Base-by-base conservation (phyloP, 1,139 yeast species). In the Hemisphaericaspora xylanilytica region DNA sequence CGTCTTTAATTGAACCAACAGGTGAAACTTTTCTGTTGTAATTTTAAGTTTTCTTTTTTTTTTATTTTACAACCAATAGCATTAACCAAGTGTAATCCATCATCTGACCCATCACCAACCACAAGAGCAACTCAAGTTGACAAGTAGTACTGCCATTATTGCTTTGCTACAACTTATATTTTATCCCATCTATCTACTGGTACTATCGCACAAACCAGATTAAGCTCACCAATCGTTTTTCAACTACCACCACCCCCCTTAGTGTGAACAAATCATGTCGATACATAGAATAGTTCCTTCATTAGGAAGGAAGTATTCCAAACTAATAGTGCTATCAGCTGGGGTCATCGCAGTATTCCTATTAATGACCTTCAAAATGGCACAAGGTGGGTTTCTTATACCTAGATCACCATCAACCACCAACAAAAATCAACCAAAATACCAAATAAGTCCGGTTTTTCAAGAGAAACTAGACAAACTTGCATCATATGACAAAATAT, bases 401-500 rank as follows among this genome's bases (percentile, higher is more conserved):
- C 11, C 31, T 3, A 3, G 3, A 27, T 13, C 12, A 28, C 8
- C 21, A 5, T 28, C 20, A 8, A 16, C 31, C 15, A 5, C 9
- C 6, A 28, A 10, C 2, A 15, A 28, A 7, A 18, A 28, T 28
- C 11, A 3, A 28, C 31, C 31, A 28, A 18, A 22, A 8, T 21
- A 36, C n/a, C 25, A 28, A 32, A 25, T 28, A 10, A 15, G 13
- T 11, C 21, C 30, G 2, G 32, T 32, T 11, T 5, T 28, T n/a
- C 16, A 26, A 28, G 22, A 10, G 3, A 41, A 34, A 27, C 12
- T 39, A 11, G n/a, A 29, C 33, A 20, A 13, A 24, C 10, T 32
- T 41, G 28, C 18, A n/a, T 27, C 38, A 9, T 40, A 28, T 22
- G 42, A 41, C 22, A 41, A 36, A 11, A 8, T 24, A 7, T 14